Conservation (phyloP, 176 grass and related monocot genomes). For the Aegilops bicornis region DNA sequence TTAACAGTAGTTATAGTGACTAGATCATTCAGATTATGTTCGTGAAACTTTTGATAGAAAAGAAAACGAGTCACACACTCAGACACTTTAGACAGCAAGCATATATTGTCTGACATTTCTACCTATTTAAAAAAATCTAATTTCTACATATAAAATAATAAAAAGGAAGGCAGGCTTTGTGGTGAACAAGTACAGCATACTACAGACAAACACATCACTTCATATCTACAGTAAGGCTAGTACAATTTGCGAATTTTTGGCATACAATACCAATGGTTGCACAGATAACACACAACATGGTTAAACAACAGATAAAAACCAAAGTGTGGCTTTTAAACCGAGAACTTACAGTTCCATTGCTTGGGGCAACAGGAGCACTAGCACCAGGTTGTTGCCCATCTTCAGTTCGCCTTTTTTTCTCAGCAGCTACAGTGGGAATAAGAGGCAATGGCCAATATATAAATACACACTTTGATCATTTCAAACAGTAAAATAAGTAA, state of each 20-base stretch:
- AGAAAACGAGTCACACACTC: not conserved
- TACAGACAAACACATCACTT: not conserved
- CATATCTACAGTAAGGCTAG: not conserved
- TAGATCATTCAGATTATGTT: not conserved
- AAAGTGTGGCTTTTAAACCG: not conserved
- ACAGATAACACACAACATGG: not conserved
- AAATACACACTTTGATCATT: slow-evolving; percentile 1
- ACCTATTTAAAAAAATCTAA: not conserved
- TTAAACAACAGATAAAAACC: slow-evolving; percentile 7
- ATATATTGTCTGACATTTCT: no score
- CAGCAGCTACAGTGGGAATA: slow-evolving; percentile 46
- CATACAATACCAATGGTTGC: not conserved
- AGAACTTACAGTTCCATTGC: slow-evolving; percentile 85
- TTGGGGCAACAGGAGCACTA: slow-evolving; percentile 52
- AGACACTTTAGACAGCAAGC: not conserved
- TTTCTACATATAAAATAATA: not conserved
- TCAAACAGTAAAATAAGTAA: not conserved
- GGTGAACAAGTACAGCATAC: not conserved
- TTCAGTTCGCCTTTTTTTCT: slow-evolving; percentile 73
- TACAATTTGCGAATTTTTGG: not conserved
- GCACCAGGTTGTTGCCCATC: slow-evolving; percentile 60
- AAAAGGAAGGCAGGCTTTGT: not conserved
- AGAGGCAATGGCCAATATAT: slow-evolving; percentile 18
- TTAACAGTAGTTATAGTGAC: not conserved
- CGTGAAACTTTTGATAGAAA: not conserved